Evolutionary conservation across 352 stramenopile genomes (phyloP).

Genomic region (Hyaloperonospora brassicae): DNA sequence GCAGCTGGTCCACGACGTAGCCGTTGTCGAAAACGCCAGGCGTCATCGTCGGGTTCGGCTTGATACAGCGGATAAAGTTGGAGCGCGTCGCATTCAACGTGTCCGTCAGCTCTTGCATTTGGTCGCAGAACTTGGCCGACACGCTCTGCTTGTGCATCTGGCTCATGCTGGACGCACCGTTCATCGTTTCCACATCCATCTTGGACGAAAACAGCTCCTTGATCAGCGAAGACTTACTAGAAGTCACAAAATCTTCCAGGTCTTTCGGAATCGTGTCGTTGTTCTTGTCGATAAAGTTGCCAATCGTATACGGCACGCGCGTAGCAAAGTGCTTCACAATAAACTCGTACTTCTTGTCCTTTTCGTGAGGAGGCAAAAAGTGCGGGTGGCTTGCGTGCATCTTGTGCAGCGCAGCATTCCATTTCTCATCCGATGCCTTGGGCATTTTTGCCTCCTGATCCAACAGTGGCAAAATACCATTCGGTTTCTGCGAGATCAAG

Average conservation of each 20-base stretch:
- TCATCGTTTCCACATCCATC: constrained; percentile 47
- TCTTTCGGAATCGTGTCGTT: constrained; percentile 92
- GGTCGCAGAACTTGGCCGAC: constrained; percentile 78
- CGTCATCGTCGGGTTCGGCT: constrained; percentile 83
- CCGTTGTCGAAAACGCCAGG: constrained; percentile 79
- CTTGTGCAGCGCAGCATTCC: constrained; percentile 77
- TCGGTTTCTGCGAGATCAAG: constrained; percentile 70
- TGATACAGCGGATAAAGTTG: constrained; percentile 89
- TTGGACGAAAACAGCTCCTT: constrained; percentile 74
- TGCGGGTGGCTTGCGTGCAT: constrained; percentile 59
- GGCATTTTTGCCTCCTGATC: constrained; percentile 77
- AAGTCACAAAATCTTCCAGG: constrained; percentile 83
- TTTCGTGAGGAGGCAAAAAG: constrained; percentile 74
- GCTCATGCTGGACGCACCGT: constrained; percentile 27
- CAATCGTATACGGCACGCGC: constrained; percentile 90
- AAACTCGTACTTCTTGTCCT: constrained; percentile 90
- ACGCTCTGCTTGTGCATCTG: constrained; percentile 54
- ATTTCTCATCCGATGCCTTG: constrained; percentile 81
- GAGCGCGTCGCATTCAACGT: constrained; percentile 80
- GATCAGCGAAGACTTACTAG: constrained; percentile 67
- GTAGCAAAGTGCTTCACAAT: constrained; percentile 95
- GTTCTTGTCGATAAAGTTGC: constrained; percentile 96
- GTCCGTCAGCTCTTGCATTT: constrained; percentile 82
- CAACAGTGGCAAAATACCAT: constrained; percentile 70
- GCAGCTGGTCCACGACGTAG: constrained; percentile 86